phyloP scores from a whole-genome alignment of 805 yeast genomes.

The Candida nanaspora region DNA sequence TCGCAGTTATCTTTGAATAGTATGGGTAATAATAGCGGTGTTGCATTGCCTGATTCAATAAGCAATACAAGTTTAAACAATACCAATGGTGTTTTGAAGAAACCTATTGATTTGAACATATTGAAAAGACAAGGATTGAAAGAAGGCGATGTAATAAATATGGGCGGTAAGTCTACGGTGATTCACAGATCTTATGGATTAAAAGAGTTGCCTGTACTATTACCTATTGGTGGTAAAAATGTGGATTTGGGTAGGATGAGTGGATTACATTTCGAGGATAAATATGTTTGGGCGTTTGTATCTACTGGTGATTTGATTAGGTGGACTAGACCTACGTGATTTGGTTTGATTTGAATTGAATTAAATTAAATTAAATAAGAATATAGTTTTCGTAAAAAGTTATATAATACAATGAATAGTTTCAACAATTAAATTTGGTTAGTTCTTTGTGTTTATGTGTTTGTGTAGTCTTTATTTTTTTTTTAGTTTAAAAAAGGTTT shows the following conservation, averaged over 20 bases:
- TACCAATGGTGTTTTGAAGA: neutral
- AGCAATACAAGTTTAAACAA: constrained; percentile 1
- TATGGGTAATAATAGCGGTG: neutral
- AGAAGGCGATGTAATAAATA: neutral
- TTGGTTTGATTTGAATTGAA: neutral
- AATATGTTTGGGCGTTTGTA: constrained; percentile 29
- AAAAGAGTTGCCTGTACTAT: constrained; percentile 20
- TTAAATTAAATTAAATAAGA: neutral
- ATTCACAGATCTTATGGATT: constrained; percentile 21
- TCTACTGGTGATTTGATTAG: constrained; percentile 30
- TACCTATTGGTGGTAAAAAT: constrained; percentile 27
- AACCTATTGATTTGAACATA: neutral
- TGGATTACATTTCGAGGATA: constrained; percentile 23
- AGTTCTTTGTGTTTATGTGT: neutral
- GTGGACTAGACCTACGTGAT: constrained; percentile 28
- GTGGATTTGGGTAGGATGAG: constrained; percentile 26
- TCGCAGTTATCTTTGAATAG: constrained; percentile 6
- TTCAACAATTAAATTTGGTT: neutral
- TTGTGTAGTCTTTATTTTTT: neutral
- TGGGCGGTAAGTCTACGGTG: constrained; percentile 3
- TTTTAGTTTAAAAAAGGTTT: neutral
- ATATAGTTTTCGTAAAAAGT: neutral
- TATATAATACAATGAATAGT: neutral
- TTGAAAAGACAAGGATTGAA: neutral
- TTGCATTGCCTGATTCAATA: neutral